These are phyloP conservation scores for Galerina sulciceps DNA, from an alignment of 768 basidiomycete genomes.

Conservation along the genomic window DNA sequence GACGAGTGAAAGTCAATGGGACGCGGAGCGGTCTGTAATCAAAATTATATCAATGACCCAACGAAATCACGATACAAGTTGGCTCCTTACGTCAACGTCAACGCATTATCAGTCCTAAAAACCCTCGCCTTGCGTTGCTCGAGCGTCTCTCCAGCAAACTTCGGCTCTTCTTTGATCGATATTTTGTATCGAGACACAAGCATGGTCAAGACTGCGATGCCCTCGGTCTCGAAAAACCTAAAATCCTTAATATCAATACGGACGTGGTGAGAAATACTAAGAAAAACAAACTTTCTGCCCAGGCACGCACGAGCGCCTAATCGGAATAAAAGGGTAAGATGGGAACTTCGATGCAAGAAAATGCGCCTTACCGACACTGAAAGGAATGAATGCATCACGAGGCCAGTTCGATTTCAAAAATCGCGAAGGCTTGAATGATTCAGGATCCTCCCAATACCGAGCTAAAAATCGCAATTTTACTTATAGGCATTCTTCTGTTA, in stretches of 20 bases:
- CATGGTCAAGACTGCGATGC: conserved; percentile 51
- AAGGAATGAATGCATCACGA: conserved; percentile 58
- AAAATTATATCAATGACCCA: background rate
- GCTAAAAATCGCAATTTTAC: conserved; percentile 36
- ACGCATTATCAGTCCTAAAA: conserved; percentile 31
- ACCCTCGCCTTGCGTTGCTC: conserved; percentile 48
- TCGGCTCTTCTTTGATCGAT: conserved; percentile 52
- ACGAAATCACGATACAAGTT: background rate
- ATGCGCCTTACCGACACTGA: conserved; percentile 40
- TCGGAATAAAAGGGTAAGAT: background rate
- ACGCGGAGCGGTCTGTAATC: conserved; percentile 24
- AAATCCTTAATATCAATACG: conserved; percentile 8
- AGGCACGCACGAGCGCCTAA: conserved; percentile 25
- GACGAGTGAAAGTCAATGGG: conserved; percentile 26
- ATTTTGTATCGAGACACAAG: conserved; percentile 50
- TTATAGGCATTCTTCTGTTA: background rate
- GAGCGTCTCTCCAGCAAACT: conserved; percentile 49
- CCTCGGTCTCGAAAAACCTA: conserved; percentile 55
- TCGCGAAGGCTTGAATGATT: conserved; percentile 47
- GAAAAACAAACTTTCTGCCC: conserved; percentile 21
- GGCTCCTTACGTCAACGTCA: conserved; percentile 35
- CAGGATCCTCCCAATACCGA: conserved; percentile 58
- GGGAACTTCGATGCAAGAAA: background rate
- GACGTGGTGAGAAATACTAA: background rate
- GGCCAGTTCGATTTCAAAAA: conserved; percentile 54